These are phyloP conservation scores for Pseudocercospora vitis DNA, from an alignment of 2,329 filamentous ascomycete species.

Conservation along the genomic window DNA sequence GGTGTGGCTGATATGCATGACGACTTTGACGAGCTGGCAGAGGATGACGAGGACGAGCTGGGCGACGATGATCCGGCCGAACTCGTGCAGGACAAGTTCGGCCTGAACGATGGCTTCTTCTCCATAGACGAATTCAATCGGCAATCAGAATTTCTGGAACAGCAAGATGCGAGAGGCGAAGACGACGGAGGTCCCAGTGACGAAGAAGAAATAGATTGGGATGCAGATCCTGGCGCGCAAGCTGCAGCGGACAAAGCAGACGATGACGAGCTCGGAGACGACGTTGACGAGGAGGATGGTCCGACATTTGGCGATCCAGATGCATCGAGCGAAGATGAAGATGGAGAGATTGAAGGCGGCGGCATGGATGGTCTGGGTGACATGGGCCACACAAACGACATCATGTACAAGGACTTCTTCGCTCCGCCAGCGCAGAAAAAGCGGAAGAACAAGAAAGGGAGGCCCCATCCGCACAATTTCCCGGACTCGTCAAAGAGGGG, in stretches of 20 bases:
- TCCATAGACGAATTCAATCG: slow-evolving; percentile 97
- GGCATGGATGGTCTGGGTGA: slow-evolving; percentile 54
- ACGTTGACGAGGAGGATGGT: slow-evolving; percentile 70
- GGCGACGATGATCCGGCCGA: slow-evolving; percentile 51
- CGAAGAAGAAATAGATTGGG: slow-evolving; percentile 87
- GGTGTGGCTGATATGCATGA: slow-evolving; percentile 28
- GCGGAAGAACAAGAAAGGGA: slow-evolving; percentile 54
- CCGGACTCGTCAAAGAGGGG: slow-evolving; percentile 38
- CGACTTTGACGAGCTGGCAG: slow-evolving; percentile 35
- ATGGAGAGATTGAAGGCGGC: slow-evolving; percentile 57
- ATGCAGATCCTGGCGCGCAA: slow-evolving; percentile 65
- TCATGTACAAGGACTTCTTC: slow-evolving; percentile 93
- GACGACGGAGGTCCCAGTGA: slow-evolving; percentile 74
- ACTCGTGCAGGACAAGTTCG: slow-evolving; percentile 71
- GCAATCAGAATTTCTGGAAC: slow-evolving; percentile 84
- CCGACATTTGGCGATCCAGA: slow-evolving; percentile 82
- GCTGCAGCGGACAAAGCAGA: slow-evolving; percentile 38
- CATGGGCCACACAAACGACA: slow-evolving; percentile 75
- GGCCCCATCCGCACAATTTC: slow-evolving; percentile 57
- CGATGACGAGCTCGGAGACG: slow-evolving; percentile 38
- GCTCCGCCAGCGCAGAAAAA: slow-evolving; percentile 76
- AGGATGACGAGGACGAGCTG: slow-evolving; percentile 46
- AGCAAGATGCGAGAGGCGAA: slow-evolving; percentile 76
- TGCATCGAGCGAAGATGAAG: slow-evolving; percentile 66
- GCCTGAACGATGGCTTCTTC: slow-evolving; percentile 96